Percentiles rank a stretch among this genome's conserved stretches.
phyloP scores from a whole-genome alignment of 2,329 filamentous ascomycete species.

The Xylariales sp. region DNA sequence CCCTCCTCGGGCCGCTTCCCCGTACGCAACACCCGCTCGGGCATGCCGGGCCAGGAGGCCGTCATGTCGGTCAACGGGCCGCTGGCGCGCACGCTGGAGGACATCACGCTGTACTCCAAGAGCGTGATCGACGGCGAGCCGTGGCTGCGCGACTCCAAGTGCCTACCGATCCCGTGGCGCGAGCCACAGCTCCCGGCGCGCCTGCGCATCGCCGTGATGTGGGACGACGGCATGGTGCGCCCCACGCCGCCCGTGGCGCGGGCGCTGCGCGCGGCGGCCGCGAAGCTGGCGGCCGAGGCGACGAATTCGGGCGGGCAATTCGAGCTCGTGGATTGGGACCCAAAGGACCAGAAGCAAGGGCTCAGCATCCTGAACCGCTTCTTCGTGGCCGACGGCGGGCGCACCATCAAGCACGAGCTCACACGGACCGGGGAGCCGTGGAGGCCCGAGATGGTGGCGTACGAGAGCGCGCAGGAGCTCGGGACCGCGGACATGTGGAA shows the following conservation, averaged over 20 bases:
- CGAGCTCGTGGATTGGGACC: conserved; percentile 51
- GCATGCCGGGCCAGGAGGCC: conserved; percentile 61
- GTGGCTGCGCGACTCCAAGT: conserved; percentile 54
- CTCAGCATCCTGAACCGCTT: conserved; percentile 33
- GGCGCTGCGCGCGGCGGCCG: conserved; percentile 43
- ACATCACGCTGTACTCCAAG: conserved; percentile 51
- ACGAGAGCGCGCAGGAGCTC: conserved; percentile 28
- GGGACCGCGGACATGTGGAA: conserved; percentile 42
- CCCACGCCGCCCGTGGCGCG: conserved; percentile 63
- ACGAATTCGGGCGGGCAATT: conserved; percentile 42
- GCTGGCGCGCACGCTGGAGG: conserved; percentile 50
- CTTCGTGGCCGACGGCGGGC: conserved; percentile 44
- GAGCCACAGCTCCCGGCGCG: conserved; percentile 25
- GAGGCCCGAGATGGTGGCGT: conserved; percentile 21
- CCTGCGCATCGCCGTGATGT: conserved; percentile 57
- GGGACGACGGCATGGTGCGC: conserved; percentile 59
- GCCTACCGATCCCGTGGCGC: conserved; percentile 56
- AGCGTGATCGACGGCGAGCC: conserved; percentile 46
- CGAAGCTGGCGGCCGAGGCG: conserved; percentile 37
- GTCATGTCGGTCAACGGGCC: conserved; percentile 62
- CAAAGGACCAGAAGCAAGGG: conserved; percentile 35
- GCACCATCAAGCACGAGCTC: conserved; percentile 32
- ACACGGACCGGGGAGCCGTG: conserved; percentile 36
- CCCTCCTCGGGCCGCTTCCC: conserved; percentile 55
- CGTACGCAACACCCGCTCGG: conserved; percentile 46